Evolutionary conservation across 306 rosid species (phyloP).

Genomic region (Quillaja saponaria): DNA sequence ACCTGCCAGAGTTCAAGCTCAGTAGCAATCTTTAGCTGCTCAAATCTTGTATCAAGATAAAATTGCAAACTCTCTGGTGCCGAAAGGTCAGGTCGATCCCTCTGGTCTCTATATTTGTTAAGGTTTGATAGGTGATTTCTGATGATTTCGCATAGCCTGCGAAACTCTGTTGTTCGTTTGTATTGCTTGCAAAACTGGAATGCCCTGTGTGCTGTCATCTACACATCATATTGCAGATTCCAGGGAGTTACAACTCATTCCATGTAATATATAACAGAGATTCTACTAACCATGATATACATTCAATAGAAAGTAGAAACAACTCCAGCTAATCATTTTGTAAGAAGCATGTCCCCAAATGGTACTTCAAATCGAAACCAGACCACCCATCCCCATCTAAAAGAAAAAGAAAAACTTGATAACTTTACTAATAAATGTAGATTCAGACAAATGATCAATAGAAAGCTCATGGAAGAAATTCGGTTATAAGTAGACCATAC

Average conservation of each 20-base stretch:
- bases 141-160: conserved; percentile 90
- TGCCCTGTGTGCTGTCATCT: conserved; percentile 99
- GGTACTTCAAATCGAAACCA: too few relatives aligned
- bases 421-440: too few relatives aligned
- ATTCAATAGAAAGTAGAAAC: too few relatives aligned
- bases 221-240: conserved; percentile 23
- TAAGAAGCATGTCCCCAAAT: too few relatives aligned
- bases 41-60: conserved; percentile 92
- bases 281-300: too few relatives aligned
- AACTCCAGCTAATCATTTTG: too few relatives aligned
- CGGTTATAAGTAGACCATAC: conserved; percentile 31
- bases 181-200: conserved; percentile 98
- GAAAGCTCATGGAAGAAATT: too few relatives aligned
- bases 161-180: conserved; percentile 90
- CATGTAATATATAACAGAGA: too few relatives aligned
- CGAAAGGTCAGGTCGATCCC: conserved; percentile 88
- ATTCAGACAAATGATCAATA: too few relatives aligned
- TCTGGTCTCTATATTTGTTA: conserved; percentile 89
- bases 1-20: conserved; percentile 99
- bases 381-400: too few relatives aligned
- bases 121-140: conserved; percentile 88
- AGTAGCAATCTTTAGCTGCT: conserved; percentile 93
- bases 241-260: neutral
- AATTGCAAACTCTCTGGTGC: conserved; percentile 92
- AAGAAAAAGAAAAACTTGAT: too few relatives aligned